Evolutionary conservation across 371 early-diverging fungal genomes (phyloP).

Genomic region (Syncephalastrum contaminatum): DNA sequence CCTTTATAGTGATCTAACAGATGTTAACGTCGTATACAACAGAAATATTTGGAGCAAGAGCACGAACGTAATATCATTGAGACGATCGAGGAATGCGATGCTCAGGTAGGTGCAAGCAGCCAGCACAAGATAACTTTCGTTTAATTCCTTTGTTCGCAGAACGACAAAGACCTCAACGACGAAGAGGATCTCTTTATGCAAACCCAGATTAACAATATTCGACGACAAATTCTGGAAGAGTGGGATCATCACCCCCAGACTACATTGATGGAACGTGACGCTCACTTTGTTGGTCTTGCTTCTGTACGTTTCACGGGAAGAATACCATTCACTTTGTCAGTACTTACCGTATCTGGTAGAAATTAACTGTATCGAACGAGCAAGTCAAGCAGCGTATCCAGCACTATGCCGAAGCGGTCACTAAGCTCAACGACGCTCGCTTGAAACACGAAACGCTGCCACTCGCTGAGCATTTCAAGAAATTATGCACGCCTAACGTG

Average conservation of each 20-base stretch:
- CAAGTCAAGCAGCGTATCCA: slow-evolving; percentile 10
- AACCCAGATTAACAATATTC: slow-evolving; percentile 8
- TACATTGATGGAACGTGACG: not conserved
- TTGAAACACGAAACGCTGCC: no score
- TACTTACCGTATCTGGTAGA: not conserved
- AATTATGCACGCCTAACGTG: no score
- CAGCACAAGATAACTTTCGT: not conserved
- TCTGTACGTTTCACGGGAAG: not conserved
- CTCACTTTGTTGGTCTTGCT: not conserved
- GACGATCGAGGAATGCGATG: slow-evolving; percentile 71
- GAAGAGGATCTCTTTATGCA: slow-evolving; percentile 7
- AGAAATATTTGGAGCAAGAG: slow-evolving; percentile 67
- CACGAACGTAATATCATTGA: slow-evolving; percentile 73
- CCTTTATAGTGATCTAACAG: not conserved
- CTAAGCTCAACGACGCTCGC: slow-evolving; percentile 16
- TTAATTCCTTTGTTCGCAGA: not conserved
- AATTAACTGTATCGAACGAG: not conserved
- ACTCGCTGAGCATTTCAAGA: no score
- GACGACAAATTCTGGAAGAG: slow-evolving; percentile 17
- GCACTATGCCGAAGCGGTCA: slow-evolving; percentile 11
- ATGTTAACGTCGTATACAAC: not conserved
- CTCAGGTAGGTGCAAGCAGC: slow-evolving; percentile 30
- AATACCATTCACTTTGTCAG: not conserved
- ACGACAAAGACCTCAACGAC: slow-evolving; percentile 12
- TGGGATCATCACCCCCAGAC: slow-evolving; percentile 17